A percentile compares a stretch with the other conserved stretches of the same genome.
Conservation (phyloP, 352 stramenopile genomes). For the Halophytophthora batemanensis region DNA sequence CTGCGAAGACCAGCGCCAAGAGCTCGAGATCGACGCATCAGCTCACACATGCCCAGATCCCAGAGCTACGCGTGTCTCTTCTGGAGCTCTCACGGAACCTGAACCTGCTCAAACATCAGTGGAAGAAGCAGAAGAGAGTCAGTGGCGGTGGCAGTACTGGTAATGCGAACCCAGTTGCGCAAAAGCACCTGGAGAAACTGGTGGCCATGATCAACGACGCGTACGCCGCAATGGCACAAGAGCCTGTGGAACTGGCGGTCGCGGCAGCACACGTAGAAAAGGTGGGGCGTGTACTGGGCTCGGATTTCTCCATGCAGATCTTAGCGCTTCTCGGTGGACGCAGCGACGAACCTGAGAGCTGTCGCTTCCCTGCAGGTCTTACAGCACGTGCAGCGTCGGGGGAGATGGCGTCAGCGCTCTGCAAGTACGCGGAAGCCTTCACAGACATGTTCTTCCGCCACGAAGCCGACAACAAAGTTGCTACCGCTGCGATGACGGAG, state of each 20-base stretch:
- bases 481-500: conserved; percentile 24
- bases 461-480: conserved; percentile 22
- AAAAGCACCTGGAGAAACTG: conserved; percentile 69
- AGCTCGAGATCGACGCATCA: conserved; percentile 20
- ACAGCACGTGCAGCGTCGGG: conserved; percentile 21
- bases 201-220: conserved; percentile 67
- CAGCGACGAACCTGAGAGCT: conserved; percentile 27
- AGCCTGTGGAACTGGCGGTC: conserved; percentile 47
- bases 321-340: conserved; percentile 38
- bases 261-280: conserved; percentile 51
- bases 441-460: conserved; percentile 42
- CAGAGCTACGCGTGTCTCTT: conserved; percentile 64
- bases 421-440: conserved; percentile 56
- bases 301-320: conserved; percentile 70
- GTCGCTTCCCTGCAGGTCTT: conserved; percentile 28
- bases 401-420: conserved; percentile 38
- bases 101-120: conserved; percentile 58
- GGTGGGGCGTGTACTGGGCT: conserved; percentile 49
- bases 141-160: conserved; percentile 1
- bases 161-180: conserved; percentile 49
- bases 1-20: neutral
- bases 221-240: conserved; percentile 53
- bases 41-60: conserved; percentile 40
- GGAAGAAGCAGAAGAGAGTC: conserved; percentile 46
- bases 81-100: conserved; percentile 72